Percentiles rank a stretch among this genome's conserved stretches.
Evolutionary conservation across 2,329 filamentous ascomycete species (phyloP).

Genomic region (Fusarium metavorans): DNA sequence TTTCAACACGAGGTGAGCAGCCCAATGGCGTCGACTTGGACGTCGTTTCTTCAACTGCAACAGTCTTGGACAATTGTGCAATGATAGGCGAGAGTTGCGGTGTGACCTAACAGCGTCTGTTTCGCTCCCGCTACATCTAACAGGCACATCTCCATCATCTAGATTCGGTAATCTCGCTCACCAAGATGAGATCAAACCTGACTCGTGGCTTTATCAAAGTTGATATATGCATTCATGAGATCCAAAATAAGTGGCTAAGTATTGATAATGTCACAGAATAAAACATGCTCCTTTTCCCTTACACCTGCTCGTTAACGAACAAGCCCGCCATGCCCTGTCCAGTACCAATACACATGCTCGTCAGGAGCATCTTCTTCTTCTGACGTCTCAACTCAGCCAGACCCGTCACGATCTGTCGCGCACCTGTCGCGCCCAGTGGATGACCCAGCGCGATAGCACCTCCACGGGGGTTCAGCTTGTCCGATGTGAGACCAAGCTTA

Average conservation of each 20-base stretch:
- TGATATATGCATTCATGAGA: background rate
- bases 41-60: background rate
- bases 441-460: slow-evolving; percentile 88
- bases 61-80: slow-evolving; percentile 5
- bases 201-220: slow-evolving; percentile 7
- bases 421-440: slow-evolving; percentile 82
- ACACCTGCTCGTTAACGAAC: slow-evolving; percentile 69
- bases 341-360: slow-evolving; percentile 87
- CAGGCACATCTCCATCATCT: slow-evolving; percentile 5
- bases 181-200: slow-evolving; percentile 22
- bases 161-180: slow-evolving; percentile 27
- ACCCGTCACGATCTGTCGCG: slow-evolving; percentile 88
- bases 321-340: slow-evolving; percentile 77
- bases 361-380: slow-evolving; percentile 91
- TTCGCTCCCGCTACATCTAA: background rate
- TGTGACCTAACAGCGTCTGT: background rate
- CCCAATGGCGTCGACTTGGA: background rate
- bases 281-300: slow-evolving; percentile 4
- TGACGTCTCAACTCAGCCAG: slow-evolving; percentile 85
- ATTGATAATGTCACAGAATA: slow-evolving; percentile 34
- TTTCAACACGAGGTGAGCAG: background rate
- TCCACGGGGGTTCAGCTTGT: slow-evolving; percentile 85
- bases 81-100: slow-evolving; percentile 15
- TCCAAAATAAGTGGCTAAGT: slow-evolving; percentile 7
- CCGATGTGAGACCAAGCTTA: slow-evolving; percentile 75